Percentiles rank a stretch among this genome's conserved stretches.
Evolutionary conservation across 495 filamentous ascomycete genomes (phyloP).

Genomic region (Penicillium egyptiacum): DNA sequence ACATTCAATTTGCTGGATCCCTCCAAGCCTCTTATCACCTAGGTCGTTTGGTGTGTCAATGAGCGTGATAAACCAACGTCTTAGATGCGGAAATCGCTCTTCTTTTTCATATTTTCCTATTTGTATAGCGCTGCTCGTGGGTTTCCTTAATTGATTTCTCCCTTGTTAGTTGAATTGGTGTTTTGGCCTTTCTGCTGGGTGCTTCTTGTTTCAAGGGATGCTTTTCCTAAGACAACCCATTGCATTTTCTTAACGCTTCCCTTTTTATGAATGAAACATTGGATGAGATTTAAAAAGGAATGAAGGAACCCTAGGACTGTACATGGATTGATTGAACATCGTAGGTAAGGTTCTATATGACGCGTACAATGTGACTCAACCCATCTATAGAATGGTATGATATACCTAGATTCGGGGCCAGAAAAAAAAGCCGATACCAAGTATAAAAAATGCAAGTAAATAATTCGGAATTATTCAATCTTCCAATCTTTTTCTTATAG

Average conservation of each 20-base stretch:
- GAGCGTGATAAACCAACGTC: conserved; percentile 33
- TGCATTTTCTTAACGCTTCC: conserved; percentile 6
- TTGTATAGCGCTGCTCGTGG: conserved; percentile 30
- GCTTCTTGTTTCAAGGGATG: conserved; percentile 5
- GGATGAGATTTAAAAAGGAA: neutral
- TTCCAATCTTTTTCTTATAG: conserved; percentile 11
- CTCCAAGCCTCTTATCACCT: conserved; percentile 24
- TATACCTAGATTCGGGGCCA: neutral
- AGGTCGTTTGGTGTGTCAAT: conserved; percentile 28
- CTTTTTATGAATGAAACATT: conserved; percentile 10
- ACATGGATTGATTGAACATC: neutral
- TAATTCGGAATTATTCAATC: too few relatives aligned
- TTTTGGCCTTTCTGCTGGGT: conserved; percentile 21
- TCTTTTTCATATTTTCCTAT: conserved; percentile 24
- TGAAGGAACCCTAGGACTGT: neutral
- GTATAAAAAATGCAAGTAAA: neutral
- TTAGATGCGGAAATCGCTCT: conserved; percentile 23
- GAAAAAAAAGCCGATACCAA: neutral
- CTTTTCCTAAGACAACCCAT: conserved; percentile 6
- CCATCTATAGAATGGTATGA: neutral
- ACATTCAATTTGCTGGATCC: conserved; percentile 30
- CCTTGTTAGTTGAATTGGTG: conserved; percentile 24
- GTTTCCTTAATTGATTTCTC: conserved; percentile 16
- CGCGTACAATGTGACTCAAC: neutral
- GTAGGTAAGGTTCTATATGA: neutral